Conservation (phyloP, 768 basidiomycete species). For the Melanogaster broomeanus region DNA sequence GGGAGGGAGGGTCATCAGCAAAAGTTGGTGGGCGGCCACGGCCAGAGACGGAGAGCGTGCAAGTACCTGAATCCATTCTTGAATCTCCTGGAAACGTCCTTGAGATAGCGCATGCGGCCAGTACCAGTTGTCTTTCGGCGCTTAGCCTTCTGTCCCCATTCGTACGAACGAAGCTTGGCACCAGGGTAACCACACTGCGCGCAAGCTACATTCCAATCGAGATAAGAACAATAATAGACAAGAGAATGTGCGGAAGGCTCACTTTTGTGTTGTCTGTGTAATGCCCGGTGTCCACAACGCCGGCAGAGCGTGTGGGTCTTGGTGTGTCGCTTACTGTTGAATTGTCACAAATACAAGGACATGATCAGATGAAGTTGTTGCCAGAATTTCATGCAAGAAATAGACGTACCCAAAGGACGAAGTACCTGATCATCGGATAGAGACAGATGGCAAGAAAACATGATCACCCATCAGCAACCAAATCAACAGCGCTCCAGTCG, state of each 20-base stretch:
- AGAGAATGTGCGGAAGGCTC: conserved; percentile 27
- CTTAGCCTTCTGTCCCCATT: conserved; percentile 99
- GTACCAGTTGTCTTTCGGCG: conserved; percentile 99
- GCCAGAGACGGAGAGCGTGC: background rate
- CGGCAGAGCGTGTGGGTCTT: conserved; percentile 98
- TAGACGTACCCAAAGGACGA: conserved; percentile 88
- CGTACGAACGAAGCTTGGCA: conserved; percentile 92
- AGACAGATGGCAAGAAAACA: background rate
- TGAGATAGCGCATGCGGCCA: conserved; percentile 93
- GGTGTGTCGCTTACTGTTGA: conserved; percentile 88
- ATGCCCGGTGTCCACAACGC: conserved; percentile 92
- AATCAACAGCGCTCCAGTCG: background rate
- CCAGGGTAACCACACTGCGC: conserved; percentile 96
- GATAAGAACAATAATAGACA: background rate
- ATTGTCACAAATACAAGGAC: background rate
- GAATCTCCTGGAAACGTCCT: conserved; percentile 91
- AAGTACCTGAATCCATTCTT: conserved; percentile 96
- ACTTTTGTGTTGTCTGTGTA: conserved; percentile 99
- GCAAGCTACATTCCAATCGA: conserved; percentile 59
- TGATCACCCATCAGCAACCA: conserved; percentile 13
- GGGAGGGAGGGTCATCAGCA: background rate
- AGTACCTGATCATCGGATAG: conserved; percentile 66
- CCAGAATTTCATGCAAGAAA: background rate
- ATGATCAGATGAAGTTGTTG: background rate
- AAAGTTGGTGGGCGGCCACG: background rate